These are phyloP conservation scores for Chernovozyma aurita DNA, from an alignment of 1,139 yeast species.

Conservation along the genomic window DNA sequence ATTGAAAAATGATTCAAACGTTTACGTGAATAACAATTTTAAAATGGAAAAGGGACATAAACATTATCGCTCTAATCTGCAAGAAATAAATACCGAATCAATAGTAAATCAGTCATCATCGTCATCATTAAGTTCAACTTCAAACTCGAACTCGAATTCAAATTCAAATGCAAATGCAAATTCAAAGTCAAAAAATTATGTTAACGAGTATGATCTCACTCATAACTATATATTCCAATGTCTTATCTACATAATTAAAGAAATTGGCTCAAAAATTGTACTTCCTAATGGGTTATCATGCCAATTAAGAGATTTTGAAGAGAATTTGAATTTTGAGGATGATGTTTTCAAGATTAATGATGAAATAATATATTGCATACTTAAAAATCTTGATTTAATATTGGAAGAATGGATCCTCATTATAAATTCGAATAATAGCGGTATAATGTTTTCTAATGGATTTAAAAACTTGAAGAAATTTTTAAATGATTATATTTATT, in stretches of 20 bases:
- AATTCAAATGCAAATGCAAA: background rate
- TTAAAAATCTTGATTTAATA: constrained; percentile 14
- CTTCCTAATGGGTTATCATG: constrained; percentile 4
- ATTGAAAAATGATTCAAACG: constrained; percentile 15
- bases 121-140: too few relatives aligned
- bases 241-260: constrained; percentile 20
- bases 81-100: background rate
- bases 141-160: background rate
- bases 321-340: constrained; percentile 9
- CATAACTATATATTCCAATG: constrained; percentile 29
- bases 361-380: constrained; percentile 8
- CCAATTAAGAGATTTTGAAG: constrained; percentile 5
- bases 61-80: constrained; percentile 2
- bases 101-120: too few relatives aligned
- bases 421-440: constrained; percentile 7
- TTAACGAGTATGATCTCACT: constrained; percentile 4
- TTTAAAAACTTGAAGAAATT: constrained; percentile 5
- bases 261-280: constrained; percentile 10
- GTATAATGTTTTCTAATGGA: constrained; percentile 3
- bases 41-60: background rate
- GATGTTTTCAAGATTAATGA: constrained; percentile 6
- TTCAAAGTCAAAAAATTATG: background rate
- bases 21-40: constrained; percentile 3
- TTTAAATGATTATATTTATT: constrained; percentile 6
- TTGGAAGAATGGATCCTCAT: constrained; percentile 22